These are phyloP conservation scores for Pleurostoma richardsiae DNA, from an alignment of 2,329 filamentous ascomycete species.

Conservation along the genomic window DNA sequence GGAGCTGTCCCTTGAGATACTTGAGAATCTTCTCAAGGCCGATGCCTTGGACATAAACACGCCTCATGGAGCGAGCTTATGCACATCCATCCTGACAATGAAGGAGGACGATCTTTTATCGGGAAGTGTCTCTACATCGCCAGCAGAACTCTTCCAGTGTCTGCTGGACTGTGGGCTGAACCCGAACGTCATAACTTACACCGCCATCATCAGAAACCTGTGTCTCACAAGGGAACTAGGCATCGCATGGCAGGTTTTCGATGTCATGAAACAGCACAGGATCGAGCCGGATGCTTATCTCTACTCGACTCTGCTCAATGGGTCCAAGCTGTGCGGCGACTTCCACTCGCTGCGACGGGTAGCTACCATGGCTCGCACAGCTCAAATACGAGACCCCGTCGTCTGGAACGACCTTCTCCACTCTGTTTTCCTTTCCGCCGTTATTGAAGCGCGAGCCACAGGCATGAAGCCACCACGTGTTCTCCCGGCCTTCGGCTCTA, in stretches of 20 bases:
- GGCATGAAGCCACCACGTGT: constrained; percentile 22
- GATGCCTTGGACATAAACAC: constrained; percentile 39
- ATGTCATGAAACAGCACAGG: constrained; percentile 54
- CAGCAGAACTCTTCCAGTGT: constrained; percentile 46
- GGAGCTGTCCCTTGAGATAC: constrained; percentile 33
- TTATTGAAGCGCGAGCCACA: constrained; percentile 30
- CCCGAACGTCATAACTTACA: constrained; percentile 60
- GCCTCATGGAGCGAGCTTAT: constrained; percentile 44
- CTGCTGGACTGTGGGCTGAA: constrained; percentile 57
- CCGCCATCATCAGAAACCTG: constrained; percentile 67
- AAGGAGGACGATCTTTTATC: constrained; percentile 24
- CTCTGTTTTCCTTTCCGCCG: constrained; percentile 38
- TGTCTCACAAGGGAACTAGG: constrained; percentile 58
- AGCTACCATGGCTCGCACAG: constrained; percentile 44
- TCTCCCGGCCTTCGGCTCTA: constrained; percentile 35
- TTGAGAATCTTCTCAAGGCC: constrained; percentile 25
- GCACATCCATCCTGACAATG: constrained; percentile 51
- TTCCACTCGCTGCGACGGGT: constrained; percentile 48
- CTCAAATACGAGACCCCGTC: constrained; percentile 39
- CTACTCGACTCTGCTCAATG: constrained; percentile 65
- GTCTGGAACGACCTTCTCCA: constrained; percentile 50
- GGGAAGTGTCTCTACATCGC: constrained; percentile 36
- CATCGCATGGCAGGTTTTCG: constrained; percentile 61
- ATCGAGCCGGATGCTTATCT: constrained; percentile 61
- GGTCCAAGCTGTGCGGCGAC: constrained; percentile 57